Base-by-base conservation (phyloP, 2,329 filamentous ascomycete species). In the Trichoderma guizhouense region DNA sequence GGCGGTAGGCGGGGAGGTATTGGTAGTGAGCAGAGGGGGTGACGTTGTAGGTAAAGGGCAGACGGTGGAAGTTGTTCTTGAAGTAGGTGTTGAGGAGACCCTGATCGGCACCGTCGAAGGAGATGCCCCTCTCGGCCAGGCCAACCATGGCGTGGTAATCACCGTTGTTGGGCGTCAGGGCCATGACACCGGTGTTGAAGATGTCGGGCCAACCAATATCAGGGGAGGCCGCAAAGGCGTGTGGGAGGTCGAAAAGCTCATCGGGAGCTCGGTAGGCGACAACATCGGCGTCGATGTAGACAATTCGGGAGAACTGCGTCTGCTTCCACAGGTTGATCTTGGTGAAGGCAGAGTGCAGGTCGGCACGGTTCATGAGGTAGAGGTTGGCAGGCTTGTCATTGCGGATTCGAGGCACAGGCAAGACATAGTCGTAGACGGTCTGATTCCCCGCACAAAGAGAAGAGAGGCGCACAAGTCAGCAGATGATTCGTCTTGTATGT, bases 141-240 rank as follows among this genome's bases (percentile, higher is more conserved):
- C 93, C 93, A 74, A 90, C 86, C 79, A 99, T 86, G 55, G 93
- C 92, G 82, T 94, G 91, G 82, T 95, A 98, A 76, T 97, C 95
- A 71, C 91, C 92, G 87, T 95, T 86, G 82, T 95, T 92, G 39
- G 96, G 96, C 18, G 87, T 91, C 72, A 99, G 83, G 43, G 94
- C 94, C 94, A 99, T 97, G 76, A 99, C 90, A 78, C 96, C 96
- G n/a, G 93, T 94, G 83, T 99, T 99, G 89, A 98, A 98, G 73
- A 95, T 89, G 83, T 99, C 96, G 39, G 96, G 96, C 96, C 96
- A 99, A 76, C 96, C 96, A 77, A 98, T 94, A 81, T 99, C 96
- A 36, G 96, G 95, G 12, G 93, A 94, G 2, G 96, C 90, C 53
- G 89, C 87, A 79, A 91, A 91, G 69, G 85, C 79, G 62, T 89